These are phyloP conservation scores for Ettlia oleoabundans DNA, from an alignment of 139 green algal species.

Conservation along the genomic window DNA sequence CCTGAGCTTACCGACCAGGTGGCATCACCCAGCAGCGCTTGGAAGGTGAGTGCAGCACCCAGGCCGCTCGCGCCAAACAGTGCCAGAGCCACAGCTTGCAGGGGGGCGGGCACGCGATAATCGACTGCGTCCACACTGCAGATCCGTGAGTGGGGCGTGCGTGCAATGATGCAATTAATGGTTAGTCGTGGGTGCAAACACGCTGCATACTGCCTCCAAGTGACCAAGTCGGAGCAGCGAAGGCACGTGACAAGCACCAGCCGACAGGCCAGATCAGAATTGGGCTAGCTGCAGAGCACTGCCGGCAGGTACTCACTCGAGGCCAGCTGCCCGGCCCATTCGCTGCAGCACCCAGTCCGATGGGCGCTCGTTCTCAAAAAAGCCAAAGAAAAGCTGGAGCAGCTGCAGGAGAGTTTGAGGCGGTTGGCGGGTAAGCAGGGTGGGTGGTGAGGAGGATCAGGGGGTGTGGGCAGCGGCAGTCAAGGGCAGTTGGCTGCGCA, in stretches of 20 bases:
- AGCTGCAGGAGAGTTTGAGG: conserved; percentile 48
- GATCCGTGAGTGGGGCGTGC: no score
- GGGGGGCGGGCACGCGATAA: conserved; percentile 50
- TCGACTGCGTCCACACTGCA: conserved; percentile 54
- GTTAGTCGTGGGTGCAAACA: no score
- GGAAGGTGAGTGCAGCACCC: conserved; percentile 26
- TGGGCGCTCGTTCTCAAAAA: conserved; percentile 75
- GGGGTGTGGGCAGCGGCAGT: not conserved
- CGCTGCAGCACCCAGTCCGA: conserved; percentile 68
- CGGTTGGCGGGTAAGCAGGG: not conserved
- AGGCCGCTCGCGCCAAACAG: conserved; percentile 47
- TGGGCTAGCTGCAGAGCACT: not conserved
- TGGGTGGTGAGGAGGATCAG: not conserved
- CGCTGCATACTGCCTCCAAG: no score
- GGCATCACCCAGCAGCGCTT: conserved; percentile 46
- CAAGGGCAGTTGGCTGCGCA: no score
- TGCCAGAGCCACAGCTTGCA: conserved; percentile 32
- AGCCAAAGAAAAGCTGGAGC: conserved; percentile 82
- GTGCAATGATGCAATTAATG: no score
- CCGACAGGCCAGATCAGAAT: not conserved
- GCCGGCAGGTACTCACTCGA: conserved; percentile 26
- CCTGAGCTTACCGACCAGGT: conserved; percentile 67
- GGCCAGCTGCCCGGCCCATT: conserved; percentile 20
- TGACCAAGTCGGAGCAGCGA: no score
- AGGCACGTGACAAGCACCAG: no score